Conservation (phyloP, 441 rosid species). For the Mallotus repandus region DNA sequence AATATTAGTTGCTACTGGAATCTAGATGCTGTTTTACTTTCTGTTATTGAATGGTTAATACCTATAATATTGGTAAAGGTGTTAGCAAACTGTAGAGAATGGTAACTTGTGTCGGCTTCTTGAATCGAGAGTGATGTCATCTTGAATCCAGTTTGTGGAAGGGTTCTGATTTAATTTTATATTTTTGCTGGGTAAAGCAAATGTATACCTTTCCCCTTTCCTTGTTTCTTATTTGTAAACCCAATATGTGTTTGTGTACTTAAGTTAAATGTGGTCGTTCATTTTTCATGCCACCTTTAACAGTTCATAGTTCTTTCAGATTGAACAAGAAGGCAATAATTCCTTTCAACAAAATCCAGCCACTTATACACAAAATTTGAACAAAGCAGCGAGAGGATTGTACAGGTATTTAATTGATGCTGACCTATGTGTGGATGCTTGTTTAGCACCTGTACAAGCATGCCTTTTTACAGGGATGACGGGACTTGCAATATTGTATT, state of each 20-base stretch:
- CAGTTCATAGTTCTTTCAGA: slow-evolving; percentile 46
- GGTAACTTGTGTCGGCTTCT: not conserved
- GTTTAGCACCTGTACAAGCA: not conserved
- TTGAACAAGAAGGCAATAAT: slow-evolving; percentile 54
- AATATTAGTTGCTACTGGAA: not conserved
- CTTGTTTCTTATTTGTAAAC: not conserved
- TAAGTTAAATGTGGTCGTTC: no score
- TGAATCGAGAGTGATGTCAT: not conserved
- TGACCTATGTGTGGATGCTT: not conserved
- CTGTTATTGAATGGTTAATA: not conserved
- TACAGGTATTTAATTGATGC: slow-evolving; percentile 56
- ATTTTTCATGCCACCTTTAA: slow-evolving; percentile 15
- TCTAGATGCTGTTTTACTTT: not conserved
- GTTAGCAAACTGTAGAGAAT: not conserved
- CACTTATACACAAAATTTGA: slow-evolving; percentile 57
- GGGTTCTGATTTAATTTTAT: not conserved
- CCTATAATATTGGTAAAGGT: not conserved
- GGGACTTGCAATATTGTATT: not conserved
- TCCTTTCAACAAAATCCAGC: slow-evolving; percentile 74
- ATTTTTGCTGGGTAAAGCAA: not conserved
- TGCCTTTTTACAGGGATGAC: slow-evolving; percentile 1
- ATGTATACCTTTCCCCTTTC: not conserved
- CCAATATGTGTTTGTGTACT: no score
- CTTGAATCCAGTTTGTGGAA: not conserved
- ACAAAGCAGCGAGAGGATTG: slow-evolving; percentile 77